phyloP scores from a whole-genome alignment of 192 early-diverging fungal genomes.

The Coemansia erecta region DNA sequence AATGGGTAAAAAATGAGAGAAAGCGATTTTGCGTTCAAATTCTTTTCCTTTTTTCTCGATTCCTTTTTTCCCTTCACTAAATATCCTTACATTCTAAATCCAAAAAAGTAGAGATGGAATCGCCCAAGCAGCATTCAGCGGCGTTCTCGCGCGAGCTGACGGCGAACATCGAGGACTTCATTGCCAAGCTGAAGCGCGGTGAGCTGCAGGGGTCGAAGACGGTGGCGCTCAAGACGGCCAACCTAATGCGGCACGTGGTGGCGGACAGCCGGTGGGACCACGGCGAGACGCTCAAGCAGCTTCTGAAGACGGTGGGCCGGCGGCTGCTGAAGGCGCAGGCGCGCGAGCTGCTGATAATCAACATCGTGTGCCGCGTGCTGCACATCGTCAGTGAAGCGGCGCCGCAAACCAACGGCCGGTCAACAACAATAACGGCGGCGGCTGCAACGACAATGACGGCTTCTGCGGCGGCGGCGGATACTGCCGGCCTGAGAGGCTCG shows the following conservation, averaged over 20 bases:
- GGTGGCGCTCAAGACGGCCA: constrained; percentile 70
- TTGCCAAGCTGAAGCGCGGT: constrained; percentile 60
- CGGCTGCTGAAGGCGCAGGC: constrained; percentile 76
- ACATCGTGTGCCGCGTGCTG: constrained; percentile 81
- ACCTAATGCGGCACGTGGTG: constrained; percentile 73
- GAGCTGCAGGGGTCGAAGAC: constrained; percentile 67
- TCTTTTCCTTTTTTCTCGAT: neutral
- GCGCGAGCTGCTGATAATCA: constrained; percentile 78
- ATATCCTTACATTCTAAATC: neutral
- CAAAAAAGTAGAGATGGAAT: constrained; percentile 3
- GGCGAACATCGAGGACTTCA: constrained; percentile 50
- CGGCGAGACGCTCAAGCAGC: constrained; percentile 57
- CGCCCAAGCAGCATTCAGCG: constrained; percentile 1
- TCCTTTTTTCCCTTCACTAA: neutral
- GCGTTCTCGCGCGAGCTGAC: constrained; percentile 24
- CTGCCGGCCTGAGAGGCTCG: too few species aligned
- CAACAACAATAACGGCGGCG: too few species aligned
- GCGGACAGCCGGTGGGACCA: constrained; percentile 72
- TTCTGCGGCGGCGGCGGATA: too few species aligned
- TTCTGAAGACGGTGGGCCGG: constrained; percentile 69
- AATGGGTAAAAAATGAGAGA: neutral
- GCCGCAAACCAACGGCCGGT: constrained; percentile 1
- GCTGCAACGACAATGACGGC: too few species aligned
- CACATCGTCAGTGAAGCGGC: constrained; percentile 75
- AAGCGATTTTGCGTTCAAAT: constrained; percentile 1